phyloP scores from a whole-genome alignment of 345 rosid genomes.

The Gossypium arboreum region DNA sequence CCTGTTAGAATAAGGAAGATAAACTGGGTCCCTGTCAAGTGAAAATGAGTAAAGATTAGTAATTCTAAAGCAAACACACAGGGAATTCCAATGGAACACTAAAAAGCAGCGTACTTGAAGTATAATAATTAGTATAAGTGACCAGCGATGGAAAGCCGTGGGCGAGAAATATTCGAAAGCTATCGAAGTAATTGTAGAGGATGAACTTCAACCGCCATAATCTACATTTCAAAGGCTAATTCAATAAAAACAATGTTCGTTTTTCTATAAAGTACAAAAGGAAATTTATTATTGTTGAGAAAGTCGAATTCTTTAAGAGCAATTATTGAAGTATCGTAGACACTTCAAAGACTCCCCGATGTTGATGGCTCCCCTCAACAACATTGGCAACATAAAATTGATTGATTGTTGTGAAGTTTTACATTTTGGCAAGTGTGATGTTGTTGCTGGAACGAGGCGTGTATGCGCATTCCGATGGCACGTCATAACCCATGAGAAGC shows the following conservation, averaged over 20 bases:
- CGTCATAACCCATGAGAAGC: neutral
- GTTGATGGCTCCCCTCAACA: too few species aligned
- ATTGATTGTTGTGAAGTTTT: neutral
- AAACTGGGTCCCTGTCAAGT: constrained; percentile 1
- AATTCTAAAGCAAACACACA: neutral
- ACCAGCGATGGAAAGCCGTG: neutral
- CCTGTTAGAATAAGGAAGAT: neutral
- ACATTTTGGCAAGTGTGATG: neutral
- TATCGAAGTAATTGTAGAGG: neutral
- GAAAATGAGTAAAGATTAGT: neutral
- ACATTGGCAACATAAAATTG: too few species aligned
- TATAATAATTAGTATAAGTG: neutral
- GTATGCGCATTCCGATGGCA: neutral
- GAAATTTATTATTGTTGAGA: too few species aligned
- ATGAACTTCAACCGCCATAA: constrained; percentile 2
- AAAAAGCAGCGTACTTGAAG: neutral
- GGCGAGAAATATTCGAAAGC: neutral
- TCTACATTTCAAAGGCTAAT: too few species aligned
- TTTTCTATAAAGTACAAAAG: too few species aligned
- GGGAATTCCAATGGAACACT: neutral
- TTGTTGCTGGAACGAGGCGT: neutral
- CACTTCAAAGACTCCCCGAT: too few species aligned
- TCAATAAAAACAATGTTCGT: too few species aligned
- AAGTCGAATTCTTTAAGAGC: too few species aligned
- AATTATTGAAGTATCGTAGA: too few species aligned